Conservation (phyloP, 331 rosid species). For the Saraca asoca region DNA sequence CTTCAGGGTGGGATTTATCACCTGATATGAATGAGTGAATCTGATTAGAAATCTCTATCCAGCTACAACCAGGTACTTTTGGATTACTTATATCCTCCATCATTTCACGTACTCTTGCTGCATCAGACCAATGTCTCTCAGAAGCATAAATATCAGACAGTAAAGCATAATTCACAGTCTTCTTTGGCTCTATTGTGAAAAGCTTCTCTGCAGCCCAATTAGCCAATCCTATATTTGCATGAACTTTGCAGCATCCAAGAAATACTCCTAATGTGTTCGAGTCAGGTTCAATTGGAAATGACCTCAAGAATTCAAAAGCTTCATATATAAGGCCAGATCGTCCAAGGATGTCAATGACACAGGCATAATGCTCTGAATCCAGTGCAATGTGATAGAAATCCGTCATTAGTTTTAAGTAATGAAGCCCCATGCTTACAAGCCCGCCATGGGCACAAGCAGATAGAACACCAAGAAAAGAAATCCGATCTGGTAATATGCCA, state of each 20-base stretch:
- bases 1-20: constrained; percentile 52
- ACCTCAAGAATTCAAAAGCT: constrained; percentile 59
- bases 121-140: constrained; percentile 63
- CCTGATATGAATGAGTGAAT: constrained; percentile 56
- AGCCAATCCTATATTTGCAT: constrained; percentile 54
- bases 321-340: constrained; percentile 67
- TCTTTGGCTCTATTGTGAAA: constrained; percentile 52
- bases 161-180: constrained; percentile 53
- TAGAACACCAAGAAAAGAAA: constrained; percentile 71
- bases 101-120: constrained; percentile 52
- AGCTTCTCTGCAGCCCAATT: constrained; percentile 69
- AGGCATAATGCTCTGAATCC: constrained; percentile 59
- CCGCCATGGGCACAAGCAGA: constrained; percentile 80
- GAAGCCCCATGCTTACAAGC: constrained; percentile 52
- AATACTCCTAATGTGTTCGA: constrained; percentile 62
- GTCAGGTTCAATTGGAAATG: constrained; percentile 52
- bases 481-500: constrained; percentile 55
- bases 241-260: constrained; percentile 68
- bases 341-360: constrained; percentile 71
- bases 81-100: constrained; percentile 44
- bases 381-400: constrained; percentile 50
- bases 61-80: constrained; percentile 65
- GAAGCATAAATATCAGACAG: constrained; percentile 70
- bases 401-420: constrained; percentile 64
- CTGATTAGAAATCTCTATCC: constrained; percentile 60